A percentile compares a stretch with the other conserved stretches of the same genome.
Evolutionary conservation across 164 flowering plant genomes (phyloP).

Genomic region (Chimonanthus praecox): DNA sequence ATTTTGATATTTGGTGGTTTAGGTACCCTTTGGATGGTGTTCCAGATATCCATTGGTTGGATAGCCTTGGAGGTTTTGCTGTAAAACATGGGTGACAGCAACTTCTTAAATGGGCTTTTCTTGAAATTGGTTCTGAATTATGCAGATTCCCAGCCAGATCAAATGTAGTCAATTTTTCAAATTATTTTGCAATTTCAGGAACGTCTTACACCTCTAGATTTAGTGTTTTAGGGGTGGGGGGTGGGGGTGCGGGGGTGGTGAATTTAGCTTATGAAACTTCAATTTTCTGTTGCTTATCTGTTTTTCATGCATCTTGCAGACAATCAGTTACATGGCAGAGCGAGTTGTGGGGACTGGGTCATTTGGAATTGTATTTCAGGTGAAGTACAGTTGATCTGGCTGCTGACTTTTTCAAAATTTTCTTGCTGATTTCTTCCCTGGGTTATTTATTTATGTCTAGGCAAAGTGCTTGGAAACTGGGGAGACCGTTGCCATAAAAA

Average conservation of each 20-base stretch:
- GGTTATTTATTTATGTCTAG: conserved; percentile 23
- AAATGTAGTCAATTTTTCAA: background rate
- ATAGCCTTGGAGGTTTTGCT: background rate
- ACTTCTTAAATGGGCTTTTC: background rate
- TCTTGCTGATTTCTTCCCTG: background rate
- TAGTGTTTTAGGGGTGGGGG: too few relatives aligned
- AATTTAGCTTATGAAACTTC: background rate
- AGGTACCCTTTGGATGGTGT: background rate
- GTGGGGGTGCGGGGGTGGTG: too few relatives aligned
- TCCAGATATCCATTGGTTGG: background rate
- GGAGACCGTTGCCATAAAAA: conserved; percentile 88
- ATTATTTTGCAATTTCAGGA: background rate
- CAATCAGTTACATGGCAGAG: conserved; percentile 29
- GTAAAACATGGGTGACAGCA: background rate
- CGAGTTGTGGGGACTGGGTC: conserved; percentile 96
- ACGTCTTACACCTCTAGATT: background rate
- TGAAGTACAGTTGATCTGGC: background rate
- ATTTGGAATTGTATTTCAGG: conserved; percentile 69
- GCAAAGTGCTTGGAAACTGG: conserved; percentile 96
- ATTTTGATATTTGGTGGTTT: too few relatives aligned
- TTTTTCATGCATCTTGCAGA: conserved; percentile 36
- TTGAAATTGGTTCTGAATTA: background rate
- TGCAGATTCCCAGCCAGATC: background rate
- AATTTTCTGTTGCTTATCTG: background rate
- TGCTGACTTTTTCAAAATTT: background rate